Conservation (phyloP, 306 rosid species). For the Calophaca sinica region DNA sequence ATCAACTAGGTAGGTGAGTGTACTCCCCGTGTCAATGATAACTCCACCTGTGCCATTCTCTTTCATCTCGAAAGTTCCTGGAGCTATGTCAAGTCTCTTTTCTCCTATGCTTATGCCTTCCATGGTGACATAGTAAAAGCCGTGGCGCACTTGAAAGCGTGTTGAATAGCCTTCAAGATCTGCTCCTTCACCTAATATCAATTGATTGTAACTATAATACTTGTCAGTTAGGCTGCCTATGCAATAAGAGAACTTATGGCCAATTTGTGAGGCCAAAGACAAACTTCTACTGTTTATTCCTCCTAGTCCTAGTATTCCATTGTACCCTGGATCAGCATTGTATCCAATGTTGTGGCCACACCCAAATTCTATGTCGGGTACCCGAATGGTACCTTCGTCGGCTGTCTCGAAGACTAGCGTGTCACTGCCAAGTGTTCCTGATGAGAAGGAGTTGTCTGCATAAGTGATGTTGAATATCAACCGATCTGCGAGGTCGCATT, state of each 20-base stretch:
- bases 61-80: conserved; percentile 37
- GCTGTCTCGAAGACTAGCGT: conserved; percentile 47
- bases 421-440: conserved; percentile 46
- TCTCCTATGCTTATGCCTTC: conserved; percentile 58
- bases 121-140: conserved; percentile 50
- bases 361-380: conserved; percentile 40
- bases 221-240: conserved; percentile 51
- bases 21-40: conserved; percentile 51
- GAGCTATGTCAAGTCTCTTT: conserved; percentile 42
- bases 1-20: conserved; percentile 39
- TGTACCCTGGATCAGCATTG: conserved; percentile 35
- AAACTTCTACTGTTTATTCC: not conserved
- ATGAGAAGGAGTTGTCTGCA: conserved; percentile 22
- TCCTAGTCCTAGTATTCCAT: conserved; percentile 59
- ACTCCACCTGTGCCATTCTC: conserved; percentile 53
- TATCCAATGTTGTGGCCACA: conserved; percentile 33
- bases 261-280: conserved; percentile 49
- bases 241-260: conserved; percentile 56
- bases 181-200: conserved; percentile 53
- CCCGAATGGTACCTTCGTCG: conserved; percentile 43
- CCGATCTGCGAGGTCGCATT: conserved; percentile 12
- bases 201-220: conserved; percentile 47
- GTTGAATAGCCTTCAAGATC: conserved; percentile 56
- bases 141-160: conserved; percentile 14
- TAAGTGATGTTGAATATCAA: not conserved